Evolutionary conservation across 495 filamentous ascomycete genomes (phyloP).

Genomic region (Penicillium mononematosum): DNA sequence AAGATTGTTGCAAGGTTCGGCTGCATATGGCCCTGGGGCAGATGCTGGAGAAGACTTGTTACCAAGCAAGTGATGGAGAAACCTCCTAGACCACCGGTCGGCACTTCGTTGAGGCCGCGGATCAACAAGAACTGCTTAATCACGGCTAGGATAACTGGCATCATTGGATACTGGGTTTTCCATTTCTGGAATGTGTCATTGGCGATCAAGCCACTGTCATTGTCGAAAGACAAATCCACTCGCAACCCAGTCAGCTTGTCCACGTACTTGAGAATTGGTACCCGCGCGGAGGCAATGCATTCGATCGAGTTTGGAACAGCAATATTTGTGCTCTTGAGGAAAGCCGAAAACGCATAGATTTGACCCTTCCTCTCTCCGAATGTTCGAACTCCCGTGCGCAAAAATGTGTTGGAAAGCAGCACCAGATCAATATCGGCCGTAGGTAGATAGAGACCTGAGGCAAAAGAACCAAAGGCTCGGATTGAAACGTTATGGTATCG

Average conservation of each 20-base stretch:
- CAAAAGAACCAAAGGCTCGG: slow-evolving; percentile 83
- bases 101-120: slow-evolving; percentile 85
- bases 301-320: slow-evolving; percentile 54
- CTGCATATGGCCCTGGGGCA: slow-evolving; percentile 61
- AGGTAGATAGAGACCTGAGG: slow-evolving; percentile 85
- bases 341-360: slow-evolving; percentile 51
- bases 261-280: slow-evolving; percentile 89
- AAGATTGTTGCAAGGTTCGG: slow-evolving; percentile 74
- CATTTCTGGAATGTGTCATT: slow-evolving; percentile 76
- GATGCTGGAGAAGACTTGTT: slow-evolving; percentile 76
- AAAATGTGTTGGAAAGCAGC: slow-evolving; percentile 66
- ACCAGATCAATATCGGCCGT: slow-evolving; percentile 93
- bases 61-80: slow-evolving; percentile 93
- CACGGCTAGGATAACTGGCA: slow-evolving; percentile 78
- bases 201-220: slow-evolving; percentile 72
- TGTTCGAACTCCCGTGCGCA: slow-evolving; percentile 37
- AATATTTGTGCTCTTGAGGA: slow-evolving; percentile 50
- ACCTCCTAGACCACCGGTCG: slow-evolving; percentile 86
- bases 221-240: slow-evolving; percentile 94
- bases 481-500: slow-evolving; percentile 58
- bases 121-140: slow-evolving; percentile 92
- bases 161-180: slow-evolving; percentile 73
- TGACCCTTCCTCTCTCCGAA: slow-evolving; percentile 46
- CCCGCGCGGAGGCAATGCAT: slow-evolving; percentile 71
- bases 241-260: slow-evolving; percentile 70